These are phyloP conservation scores for Mortierella sp. DNA, from an alignment of 371 early-diverging fungal genomes.

Conservation along the genomic window DNA sequence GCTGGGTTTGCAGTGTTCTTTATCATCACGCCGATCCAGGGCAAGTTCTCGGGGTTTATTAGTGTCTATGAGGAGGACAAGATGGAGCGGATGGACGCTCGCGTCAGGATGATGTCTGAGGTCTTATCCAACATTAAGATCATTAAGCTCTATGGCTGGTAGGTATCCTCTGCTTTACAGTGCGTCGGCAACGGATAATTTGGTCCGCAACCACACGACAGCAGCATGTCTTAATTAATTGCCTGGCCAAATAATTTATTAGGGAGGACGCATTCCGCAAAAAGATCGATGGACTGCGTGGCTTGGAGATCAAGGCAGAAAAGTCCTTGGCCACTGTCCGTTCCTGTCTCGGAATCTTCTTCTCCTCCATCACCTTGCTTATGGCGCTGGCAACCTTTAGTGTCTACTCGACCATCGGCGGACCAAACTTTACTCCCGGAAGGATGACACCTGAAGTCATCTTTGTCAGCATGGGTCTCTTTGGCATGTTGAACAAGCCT, in stretches of 20 bases:
- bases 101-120: constrained; percentile 38
- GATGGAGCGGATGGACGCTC: constrained; percentile 28
- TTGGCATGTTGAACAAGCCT: constrained; percentile 93
- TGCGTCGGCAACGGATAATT: not conserved
- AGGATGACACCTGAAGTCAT: constrained; percentile 83
- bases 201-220: not conserved
- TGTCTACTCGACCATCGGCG: constrained; percentile 74
- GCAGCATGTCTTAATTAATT: not conserved
- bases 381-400: constrained; percentile 90
- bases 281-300: constrained; percentile 30
- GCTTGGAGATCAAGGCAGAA: constrained; percentile 7
- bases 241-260: not conserved
- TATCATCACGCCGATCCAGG: constrained; percentile 63
- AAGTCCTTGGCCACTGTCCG: constrained; percentile 37
- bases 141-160: constrained; percentile 63
- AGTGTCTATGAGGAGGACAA: constrained; percentile 41
- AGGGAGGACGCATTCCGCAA: constrained; percentile 63
- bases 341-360: constrained; percentile 61
- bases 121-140: constrained; percentile 34
- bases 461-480: constrained; percentile 93
- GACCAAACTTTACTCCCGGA: constrained; percentile 45
- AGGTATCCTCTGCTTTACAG: constrained; percentile 25
- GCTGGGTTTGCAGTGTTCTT: constrained; percentile 62
- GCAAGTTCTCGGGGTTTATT: constrained; percentile 49
- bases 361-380: constrained; percentile 67